Evolutionary conservation across 2,329 filamentous ascomycete species (phyloP).

Genomic region (Reticulascus tulasneorum): DNA sequence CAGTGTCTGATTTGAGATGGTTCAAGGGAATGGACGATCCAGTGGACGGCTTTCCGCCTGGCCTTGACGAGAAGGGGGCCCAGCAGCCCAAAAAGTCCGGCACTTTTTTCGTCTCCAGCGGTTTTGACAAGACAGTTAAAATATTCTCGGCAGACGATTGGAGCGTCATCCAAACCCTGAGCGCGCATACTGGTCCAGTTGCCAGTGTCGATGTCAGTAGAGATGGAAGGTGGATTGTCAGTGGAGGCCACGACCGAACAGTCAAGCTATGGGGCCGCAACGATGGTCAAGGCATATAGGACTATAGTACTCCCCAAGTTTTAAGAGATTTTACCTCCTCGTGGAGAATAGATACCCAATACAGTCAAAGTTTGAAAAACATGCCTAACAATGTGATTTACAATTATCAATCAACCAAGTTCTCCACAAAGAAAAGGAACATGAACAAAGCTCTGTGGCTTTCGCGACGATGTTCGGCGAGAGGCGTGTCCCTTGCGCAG

Average conservation of each 20-base stretch:
- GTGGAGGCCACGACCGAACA: constrained; percentile 88
- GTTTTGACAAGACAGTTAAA: constrained; percentile 94
- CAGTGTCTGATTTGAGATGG: constrained; percentile 91
- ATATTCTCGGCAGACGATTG: constrained; percentile 96
- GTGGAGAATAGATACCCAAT: constrained; percentile 10
- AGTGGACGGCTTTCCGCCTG: constrained; percentile 55
- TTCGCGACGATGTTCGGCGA: too few species aligned
- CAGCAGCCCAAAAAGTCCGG: constrained; percentile 76
- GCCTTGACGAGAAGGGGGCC: constrained; percentile 61
- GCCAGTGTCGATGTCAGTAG: constrained; percentile 83
- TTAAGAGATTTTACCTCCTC: not conserved
- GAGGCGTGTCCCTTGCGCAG: too few species aligned
- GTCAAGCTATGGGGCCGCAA: constrained; percentile 96
- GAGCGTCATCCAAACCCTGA: constrained; percentile 81
- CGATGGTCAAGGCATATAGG: constrained; percentile 54
- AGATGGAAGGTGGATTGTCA: constrained; percentile 89
- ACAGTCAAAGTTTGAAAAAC: too few species aligned
- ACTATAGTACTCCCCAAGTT: constrained; percentile 3
- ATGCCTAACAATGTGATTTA: not conserved
- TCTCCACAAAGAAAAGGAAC: too few species aligned
- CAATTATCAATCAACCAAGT: too few species aligned
- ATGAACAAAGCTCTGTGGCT: not conserved
- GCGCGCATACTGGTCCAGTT: constrained; percentile 88
- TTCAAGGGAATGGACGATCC: constrained; percentile 83
- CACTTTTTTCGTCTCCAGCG: constrained; percentile 85